Evolutionary conservation across 1,284 basidiomycete species (phyloP), one percentile per base, ranked within the genome.

Genomic region (Takashimella tepidaria): DNA sequence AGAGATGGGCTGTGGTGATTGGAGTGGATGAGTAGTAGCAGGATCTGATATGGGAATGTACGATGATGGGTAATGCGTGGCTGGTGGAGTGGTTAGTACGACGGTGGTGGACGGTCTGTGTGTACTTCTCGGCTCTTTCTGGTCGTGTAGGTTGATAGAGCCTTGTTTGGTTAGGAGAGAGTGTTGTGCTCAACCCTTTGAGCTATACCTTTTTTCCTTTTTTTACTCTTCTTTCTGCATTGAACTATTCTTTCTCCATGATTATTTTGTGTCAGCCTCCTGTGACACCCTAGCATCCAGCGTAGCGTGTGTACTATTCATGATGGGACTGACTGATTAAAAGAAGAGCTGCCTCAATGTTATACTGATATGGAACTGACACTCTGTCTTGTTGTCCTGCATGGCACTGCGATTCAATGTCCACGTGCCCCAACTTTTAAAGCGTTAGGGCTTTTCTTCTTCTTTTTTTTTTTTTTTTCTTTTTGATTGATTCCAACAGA

Each of bases 171-270:
- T 37, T 16, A 57, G 55, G 49, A 53, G 59, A 47, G 55, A 44
- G 51, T 51, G 56, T 20, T 41, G 44, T 53, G 49, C 45, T 42
- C n/a, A n/a, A n/a, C n/a, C n/a, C n/a, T n/a, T 45, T 49, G 37
- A 43, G 52, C 31, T 44, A 43, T 53, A 50, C 55, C 52, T 54
- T 51, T 53, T 53, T 49, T 31, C 55, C 42, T 60, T 57, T 54
- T 51, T 57, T 16, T 37, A 37, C 31, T 37, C 31, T 37, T 37
- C 51, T 51, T 57, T 60, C 59, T 60, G 59, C 59, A 60, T 60
- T 56, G 51, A 57, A 60, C 57, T 53, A 53, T 50, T 49, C 49
- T 43, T 49, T 47, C 46, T 13, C 11, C 25, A 6, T 12, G 10
- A 4, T 5, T 31, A 20, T 16, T 16, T 45, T 45, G 22, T 21